phyloP scores from a whole-genome alignment of 2,329 filamentous ascomycete species.

The Daldinia sp. region DNA sequence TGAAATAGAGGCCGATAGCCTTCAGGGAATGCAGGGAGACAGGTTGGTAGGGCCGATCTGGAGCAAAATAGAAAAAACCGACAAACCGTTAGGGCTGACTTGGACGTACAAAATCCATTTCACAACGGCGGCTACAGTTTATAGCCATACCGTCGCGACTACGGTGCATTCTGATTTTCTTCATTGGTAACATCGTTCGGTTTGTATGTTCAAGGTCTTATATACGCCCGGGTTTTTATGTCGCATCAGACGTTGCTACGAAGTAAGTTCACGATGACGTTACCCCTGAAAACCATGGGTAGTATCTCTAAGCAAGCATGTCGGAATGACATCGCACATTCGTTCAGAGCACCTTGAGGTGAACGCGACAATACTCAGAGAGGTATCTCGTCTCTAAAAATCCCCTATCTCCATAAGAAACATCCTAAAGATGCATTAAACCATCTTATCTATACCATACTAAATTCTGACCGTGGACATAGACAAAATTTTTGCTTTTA shows the following conservation, averaged over 20 bases:
- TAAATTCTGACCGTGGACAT: neutral
- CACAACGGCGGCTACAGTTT: neutral
- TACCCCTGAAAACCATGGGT: slow-evolving; percentile 9
- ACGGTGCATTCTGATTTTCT: neutral
- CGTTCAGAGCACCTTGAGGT: neutral
- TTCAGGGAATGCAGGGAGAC: slow-evolving; percentile 30
- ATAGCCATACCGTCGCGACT: neutral
- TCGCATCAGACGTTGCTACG: slow-evolving; percentile 5
- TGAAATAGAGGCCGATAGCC: slow-evolving; percentile 21
- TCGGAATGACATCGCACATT: neutral
- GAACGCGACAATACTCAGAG: neutral
- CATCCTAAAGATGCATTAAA: neutral
- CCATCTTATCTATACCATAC: neutral
- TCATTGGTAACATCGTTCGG: neutral
- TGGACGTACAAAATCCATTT: slow-evolving; percentile 1
- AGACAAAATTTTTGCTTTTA: slow-evolving; percentile 19
- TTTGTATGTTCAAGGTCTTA: neutral
- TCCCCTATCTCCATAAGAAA: neutral
- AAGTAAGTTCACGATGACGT: slow-evolving; percentile 24
- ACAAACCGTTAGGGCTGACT: slow-evolving; percentile 28
- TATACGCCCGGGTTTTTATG: slow-evolving; percentile 22
- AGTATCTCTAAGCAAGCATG: neutral
- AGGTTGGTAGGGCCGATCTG: slow-evolving; percentile 25
- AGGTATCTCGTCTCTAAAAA: neutral
- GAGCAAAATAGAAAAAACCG: slow-evolving; percentile 10